phyloP scores from a whole-genome alignment of 768 basidiomycete species.

The Termitomyces sp. region DNA sequence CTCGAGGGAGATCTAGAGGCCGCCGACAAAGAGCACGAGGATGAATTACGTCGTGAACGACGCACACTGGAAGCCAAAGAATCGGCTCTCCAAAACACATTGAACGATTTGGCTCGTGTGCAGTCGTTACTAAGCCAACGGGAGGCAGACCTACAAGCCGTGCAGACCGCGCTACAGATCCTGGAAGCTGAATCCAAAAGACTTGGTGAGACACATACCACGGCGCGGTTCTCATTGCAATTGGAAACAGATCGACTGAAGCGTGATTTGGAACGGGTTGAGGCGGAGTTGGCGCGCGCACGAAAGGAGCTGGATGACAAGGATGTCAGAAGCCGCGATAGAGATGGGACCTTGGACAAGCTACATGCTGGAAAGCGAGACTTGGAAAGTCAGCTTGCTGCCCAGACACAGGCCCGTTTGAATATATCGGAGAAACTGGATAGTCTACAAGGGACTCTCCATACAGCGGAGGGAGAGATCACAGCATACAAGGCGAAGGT shows the following conservation, averaged over 20 bases:
- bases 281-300: constrained; percentile 73
- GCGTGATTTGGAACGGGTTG: constrained; percentile 77
- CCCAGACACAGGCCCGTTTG: constrained; percentile 83
- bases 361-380: constrained; percentile 81
- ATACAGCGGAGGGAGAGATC: constrained; percentile 67
- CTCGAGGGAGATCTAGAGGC: constrained; percentile 51
- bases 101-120: constrained; percentile 58
- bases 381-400: constrained; percentile 71
- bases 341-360: constrained; percentile 70
- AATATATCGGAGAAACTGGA: constrained; percentile 93
- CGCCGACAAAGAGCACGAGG: constrained; percentile 63
- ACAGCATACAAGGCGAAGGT: constrained; percentile 55
- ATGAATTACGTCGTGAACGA: constrained; percentile 53
- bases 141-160: constrained; percentile 68
- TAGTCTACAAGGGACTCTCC: constrained; percentile 52
- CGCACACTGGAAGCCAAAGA: constrained; percentile 70
- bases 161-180: constrained; percentile 68
- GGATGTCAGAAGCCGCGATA: constrained; percentile 63
- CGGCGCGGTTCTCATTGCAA: constrained; percentile 81
- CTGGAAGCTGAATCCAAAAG: constrained; percentile 76
- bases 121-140: constrained; percentile 66
- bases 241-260: constrained; percentile 85
- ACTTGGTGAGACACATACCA: constrained; percentile 80
- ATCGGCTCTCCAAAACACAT: constrained; percentile 57
- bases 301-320: constrained; percentile 65